Evolutionary conservation across 2,329 filamentous ascomycete genomes (phyloP), one percentile per base, ranked within the genome.

Genomic region (Epichloe scottii): DNA sequence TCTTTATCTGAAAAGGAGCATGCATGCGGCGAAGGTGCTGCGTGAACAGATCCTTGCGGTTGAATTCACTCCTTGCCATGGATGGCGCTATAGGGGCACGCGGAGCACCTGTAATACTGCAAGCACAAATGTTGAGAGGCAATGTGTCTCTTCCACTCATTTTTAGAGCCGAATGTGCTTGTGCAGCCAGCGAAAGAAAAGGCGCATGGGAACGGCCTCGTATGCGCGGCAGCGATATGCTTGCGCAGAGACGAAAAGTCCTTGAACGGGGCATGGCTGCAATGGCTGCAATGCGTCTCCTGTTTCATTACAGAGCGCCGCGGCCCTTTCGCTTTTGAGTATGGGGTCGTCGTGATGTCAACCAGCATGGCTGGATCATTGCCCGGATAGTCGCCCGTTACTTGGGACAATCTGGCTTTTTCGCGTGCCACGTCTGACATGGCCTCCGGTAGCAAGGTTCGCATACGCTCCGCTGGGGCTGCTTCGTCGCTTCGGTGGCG

Each of bases 61-160:
- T 96, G 68, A 96, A 96, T 65, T 84, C 81, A 54, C 81, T 81
- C 4, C 55, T 77, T 80, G 35, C 77, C 77, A 53, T 81, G 77
- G 0, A 68, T 66, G 2, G 71, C 70, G 51, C 68, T 74, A 52
- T 75, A 72, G 0, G 78, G 75, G 53, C 81, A 84, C 2, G 75
- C 71, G 0, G 81, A 83, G 56, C 81, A 84, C 19, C 81, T 75
- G 58, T 84, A 84, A 57, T 77, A 84, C 46, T 77, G 76, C 17
- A 84, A 63, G 56, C 81, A 84, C 21, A 98, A 77, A 68, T 98
- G 93, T 59, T 96, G 89, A 0, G 89, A 95, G 15, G 82, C 79
- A 62, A 96, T 88, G 62, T 98, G 93, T 3, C 91, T 81, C 67
- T 97, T 97, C 91, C 91, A 98, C 66, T 97, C 91, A 62, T 97